Evolutionary conservation across 768 basidiomycete species (phyloP).

Genomic region (Neoboletus brunneissimus): DNA sequence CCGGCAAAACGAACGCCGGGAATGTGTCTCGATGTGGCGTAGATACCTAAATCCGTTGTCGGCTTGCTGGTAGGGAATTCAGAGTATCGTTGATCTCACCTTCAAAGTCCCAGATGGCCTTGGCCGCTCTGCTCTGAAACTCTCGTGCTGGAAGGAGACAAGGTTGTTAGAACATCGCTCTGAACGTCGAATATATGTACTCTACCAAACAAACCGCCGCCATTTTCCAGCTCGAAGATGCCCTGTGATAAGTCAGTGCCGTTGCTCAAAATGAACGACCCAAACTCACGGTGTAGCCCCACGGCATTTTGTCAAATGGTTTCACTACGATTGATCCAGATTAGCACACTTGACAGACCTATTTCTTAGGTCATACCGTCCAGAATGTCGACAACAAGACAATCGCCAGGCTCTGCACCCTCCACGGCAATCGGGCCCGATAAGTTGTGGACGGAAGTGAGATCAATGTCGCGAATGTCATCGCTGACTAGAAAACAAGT

Average conservation of each 20-base stretch:
- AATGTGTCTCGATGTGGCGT: constrained; percentile 72
- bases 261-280: no score
- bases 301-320: constrained; percentile 74
- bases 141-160: constrained; percentile 46
- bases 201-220: constrained; percentile 67
- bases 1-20: constrained; percentile 80
- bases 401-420: constrained; percentile 76
- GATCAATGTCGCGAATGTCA: constrained; percentile 63
- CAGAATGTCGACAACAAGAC: constrained; percentile 76
- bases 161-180: neutral
- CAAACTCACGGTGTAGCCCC: constrained; percentile 66
- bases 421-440: constrained; percentile 74
- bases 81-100: constrained; percentile 33
- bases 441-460: constrained; percentile 69
- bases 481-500: constrained; percentile 47
- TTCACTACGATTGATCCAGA: constrained; percentile 39
- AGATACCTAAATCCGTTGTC: constrained; percentile 45
- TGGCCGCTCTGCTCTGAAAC: constrained; percentile 67
- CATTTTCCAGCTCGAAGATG: constrained; percentile 72
- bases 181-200: neutral
- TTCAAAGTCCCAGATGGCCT: constrained; percentile 81
- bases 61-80: neutral
- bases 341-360: neutral
- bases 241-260: constrained; percentile 41
- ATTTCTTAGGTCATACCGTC: constrained; percentile 44